phyloP scores from a whole-genome alignment of 768 basidiomycete genomes.

The Coprinopsis strossmayeri region DNA sequence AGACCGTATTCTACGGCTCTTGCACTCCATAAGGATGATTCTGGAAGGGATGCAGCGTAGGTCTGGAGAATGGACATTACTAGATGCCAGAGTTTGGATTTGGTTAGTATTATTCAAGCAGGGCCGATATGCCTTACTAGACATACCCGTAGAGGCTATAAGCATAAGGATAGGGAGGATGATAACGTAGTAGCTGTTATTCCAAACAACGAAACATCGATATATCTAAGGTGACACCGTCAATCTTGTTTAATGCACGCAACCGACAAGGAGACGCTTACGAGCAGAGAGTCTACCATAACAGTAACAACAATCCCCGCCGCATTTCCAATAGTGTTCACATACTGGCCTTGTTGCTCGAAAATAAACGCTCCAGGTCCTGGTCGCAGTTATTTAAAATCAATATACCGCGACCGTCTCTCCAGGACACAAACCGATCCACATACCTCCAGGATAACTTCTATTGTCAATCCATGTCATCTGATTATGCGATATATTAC shows the following conservation, averaged over 20 bases:
- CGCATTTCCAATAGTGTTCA: slow-evolving; percentile 3
- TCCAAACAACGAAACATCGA: slow-evolving; percentile 12
- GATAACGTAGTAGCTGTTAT: slow-evolving; percentile 10
- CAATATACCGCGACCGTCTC: no score
- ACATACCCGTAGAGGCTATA: slow-evolving; percentile 3
- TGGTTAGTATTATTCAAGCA: no score
- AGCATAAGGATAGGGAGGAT: slow-evolving; percentile 15
- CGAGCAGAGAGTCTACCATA: slow-evolving; percentile 3
- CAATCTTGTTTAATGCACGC: neutral
- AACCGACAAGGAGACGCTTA: neutral
- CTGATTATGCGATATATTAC: slow-evolving; percentile 4
- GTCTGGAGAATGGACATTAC: slow-evolving; percentile 4
- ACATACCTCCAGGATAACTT: slow-evolving; percentile 2
- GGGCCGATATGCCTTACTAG: no score
- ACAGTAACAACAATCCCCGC: neutral
- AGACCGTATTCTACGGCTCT: slow-evolving; percentile 8
- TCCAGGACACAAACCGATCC: no score
- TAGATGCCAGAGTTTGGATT: no score
- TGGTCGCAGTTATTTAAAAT: neutral
- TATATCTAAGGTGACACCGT: slow-evolving; percentile 7
- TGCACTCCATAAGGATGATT: neutral
- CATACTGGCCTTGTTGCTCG: neutral
- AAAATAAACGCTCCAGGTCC: slow-evolving; percentile 2
- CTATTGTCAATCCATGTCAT: slow-evolving; percentile 5
- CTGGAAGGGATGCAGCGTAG: slow-evolving; percentile 1